Evolutionary conservation across 139 green algal species (phyloP), one percentile per base, ranked within the genome.

Genomic region (Zygnema circumcarinatum): DNA sequence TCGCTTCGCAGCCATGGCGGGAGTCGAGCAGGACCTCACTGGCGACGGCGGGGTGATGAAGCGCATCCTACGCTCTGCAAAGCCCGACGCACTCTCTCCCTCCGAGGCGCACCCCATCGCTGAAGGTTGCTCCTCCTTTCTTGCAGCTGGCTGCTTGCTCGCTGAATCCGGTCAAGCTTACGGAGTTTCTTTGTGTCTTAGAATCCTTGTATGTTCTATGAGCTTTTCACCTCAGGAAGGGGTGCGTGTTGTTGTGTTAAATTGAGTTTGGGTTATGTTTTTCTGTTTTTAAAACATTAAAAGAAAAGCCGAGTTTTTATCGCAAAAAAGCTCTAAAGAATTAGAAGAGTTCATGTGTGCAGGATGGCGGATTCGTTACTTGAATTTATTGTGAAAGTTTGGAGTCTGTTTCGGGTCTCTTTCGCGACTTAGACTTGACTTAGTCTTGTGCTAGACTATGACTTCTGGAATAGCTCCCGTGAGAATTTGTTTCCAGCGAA

Each of bases 31-130:
- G 36, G 84, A 89, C 41, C 33, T 89, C 21, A 79, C 32, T 33
- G 84, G 84, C 21, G 84, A 89, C 20, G 84, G 84, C 32, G 84
- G 84, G 16, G 84, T 89, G 11, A 81, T 79, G 33, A 89, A 89
- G 84, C 39, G 42, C 1, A 2, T 89, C 2, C 32, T 89, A 38
- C 76, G 76, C 21, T 36, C 84, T 31, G 84, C 84, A 33, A 87
- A 87, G 35, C 33, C 83, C 36, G 76, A 89, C 33, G 84, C 74
- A n/a, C 84, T 87, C 22, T 72, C 84, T 42, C 76, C 76, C 29
- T 89, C 84, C 20, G 84, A 89, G 31, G 35, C 79, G 11, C 41
- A 74, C 16, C 84, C 84, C 11, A 54, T 89, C 42, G 84, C 42
- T 22, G 84, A 89, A 35, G 84, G 75, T 85, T 38, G 74, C n/a